A percentile compares a stretch with the other conserved stretches of the same genome.
Evolutionary conservation across 2,329 filamentous ascomycete species (phyloP).

Genomic region (Fusarium sp.): DNA sequence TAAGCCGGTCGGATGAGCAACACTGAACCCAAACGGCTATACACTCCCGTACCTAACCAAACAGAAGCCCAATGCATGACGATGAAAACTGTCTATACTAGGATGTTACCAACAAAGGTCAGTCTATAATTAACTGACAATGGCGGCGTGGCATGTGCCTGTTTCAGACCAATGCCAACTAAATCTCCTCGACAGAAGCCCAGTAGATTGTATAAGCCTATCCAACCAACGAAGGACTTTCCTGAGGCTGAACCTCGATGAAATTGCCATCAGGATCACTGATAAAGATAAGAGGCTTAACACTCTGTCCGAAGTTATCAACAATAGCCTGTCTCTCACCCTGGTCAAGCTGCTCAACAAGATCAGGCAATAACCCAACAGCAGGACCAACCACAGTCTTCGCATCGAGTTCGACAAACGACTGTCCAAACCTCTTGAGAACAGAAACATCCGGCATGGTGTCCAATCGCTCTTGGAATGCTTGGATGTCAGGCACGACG

Average conservation of each 20-base stretch:
- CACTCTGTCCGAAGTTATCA: background rate
- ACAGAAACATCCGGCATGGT: background rate
- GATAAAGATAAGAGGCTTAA: background rate
- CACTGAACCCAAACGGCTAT: background rate
- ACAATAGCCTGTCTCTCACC: constrained; percentile 10
- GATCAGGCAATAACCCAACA: background rate
- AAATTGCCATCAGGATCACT: constrained; percentile 17
- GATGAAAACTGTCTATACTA: background rate
- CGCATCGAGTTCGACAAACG: background rate
- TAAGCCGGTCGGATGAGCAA: background rate
- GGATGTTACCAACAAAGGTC: background rate
- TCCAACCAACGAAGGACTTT: background rate
- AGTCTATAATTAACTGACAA: background rate
- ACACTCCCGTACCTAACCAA: background rate
- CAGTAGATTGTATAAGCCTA: background rate
- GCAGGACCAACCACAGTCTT: constrained; percentile 1
- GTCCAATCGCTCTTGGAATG: constrained; percentile 1
- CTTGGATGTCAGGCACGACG: constrained; percentile 1
- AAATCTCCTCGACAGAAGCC: background rate
- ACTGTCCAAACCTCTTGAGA: constrained; percentile 3
- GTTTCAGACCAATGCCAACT: too few species aligned
- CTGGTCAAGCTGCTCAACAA: background rate
- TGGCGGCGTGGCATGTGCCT: background rate
- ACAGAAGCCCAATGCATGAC: background rate
- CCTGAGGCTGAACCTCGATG: constrained; percentile 15